A percentile compares a stretch with the other conserved stretches of the same genome.
These are phyloP conservation scores for Fusarium sulawesiense DNA, from an alignment of 2,329 filamentous ascomycete genomes.

Conservation along the genomic window DNA sequence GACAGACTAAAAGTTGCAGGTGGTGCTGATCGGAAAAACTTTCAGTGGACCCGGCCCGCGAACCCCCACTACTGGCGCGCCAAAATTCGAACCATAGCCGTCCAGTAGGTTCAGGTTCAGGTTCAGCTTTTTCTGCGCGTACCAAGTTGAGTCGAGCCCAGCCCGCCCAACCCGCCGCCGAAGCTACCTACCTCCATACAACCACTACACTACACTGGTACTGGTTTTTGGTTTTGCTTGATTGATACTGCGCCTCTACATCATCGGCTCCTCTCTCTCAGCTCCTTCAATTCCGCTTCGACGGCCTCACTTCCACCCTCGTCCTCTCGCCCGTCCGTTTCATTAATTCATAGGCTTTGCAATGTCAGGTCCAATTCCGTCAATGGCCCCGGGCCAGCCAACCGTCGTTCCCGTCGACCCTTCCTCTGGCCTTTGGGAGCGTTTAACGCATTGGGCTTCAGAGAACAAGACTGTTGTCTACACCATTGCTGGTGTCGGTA, in stretches of 20 bases:
- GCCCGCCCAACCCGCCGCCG: constrained; percentile 44
- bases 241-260: constrained; percentile 49
- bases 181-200: constrained; percentile 31
- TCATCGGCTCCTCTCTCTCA: constrained; percentile 48
- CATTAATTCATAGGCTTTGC: constrained; percentile 43
- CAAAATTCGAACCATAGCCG: constrained; percentile 47
- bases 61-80: constrained; percentile 40
- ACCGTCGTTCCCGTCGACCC: constrained; percentile 62
- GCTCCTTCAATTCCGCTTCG: constrained; percentile 42
- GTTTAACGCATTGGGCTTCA: constrained; percentile 89
- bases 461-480: constrained; percentile 97
- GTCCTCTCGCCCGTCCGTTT: constrained; percentile 34
- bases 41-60: constrained; percentile 43
- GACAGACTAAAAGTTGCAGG: constrained; percentile 10
- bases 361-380: constrained; percentile 61
- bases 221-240: constrained; percentile 8
- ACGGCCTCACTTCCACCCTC: constrained; percentile 45
- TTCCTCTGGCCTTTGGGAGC: constrained; percentile 84
- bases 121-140: constrained; percentile 51
- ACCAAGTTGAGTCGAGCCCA: constrained; percentile 38
- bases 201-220: constrained; percentile 3
- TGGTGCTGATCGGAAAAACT: constrained; percentile 45
- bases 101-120: constrained; percentile 23
- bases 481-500: constrained; percentile 92
- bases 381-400: constrained; percentile 59